Evolutionary conservation across 495 filamentous ascomycete species (phyloP), one percentile per base, ranked within the genome.

Genomic region (Podospora fimiseda): DNA sequence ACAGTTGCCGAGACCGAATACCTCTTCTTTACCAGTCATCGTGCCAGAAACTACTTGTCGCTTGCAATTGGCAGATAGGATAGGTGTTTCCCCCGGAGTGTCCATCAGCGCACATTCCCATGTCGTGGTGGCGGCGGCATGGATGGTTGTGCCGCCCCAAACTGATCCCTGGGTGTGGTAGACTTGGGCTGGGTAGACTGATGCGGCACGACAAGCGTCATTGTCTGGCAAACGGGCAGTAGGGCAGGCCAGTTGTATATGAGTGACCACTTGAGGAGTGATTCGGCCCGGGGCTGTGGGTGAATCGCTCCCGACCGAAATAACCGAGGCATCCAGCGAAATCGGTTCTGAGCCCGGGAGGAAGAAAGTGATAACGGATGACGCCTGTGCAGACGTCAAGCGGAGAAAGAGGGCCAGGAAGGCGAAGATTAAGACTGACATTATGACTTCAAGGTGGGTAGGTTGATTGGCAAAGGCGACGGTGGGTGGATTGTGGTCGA

Each of bases 311-410:
- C 37, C 38, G 39, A 52, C 27, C 1, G 23, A 40, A 6, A 52
- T 20, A 2, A 19, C 43, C 33, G 52, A 55, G 13, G 46, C 44
- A 2, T 43, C 46, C 15, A 48, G 36, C 1, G 52, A 43, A 27
- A 37, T 3, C 2, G 52, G 52, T 30, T 45, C 27, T 9, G 50
- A 52, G 23, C 45, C 50, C n/a, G 30, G 50, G 2, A 55, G 22
- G 23, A 49, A 44, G 37, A 48, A 16, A 13, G 41, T 45, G 69
- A n/a, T n/a, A n/a, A n/a, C n/a, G n/a, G n/a, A n/a, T n/a, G n/a
- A n/a, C n/a, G n/a, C n/a, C n/a, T n/a, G n/a, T n/a, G n/a, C n/a
- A n/a, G n/a, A n/a, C n/a, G n/a, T n/a, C n/a, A n/a, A n/a, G n/a
- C n/a, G n/a, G n/a, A n/a, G n/a, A n/a, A n/a, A n/a, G n/a, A n/a